These are phyloP conservation scores for Cercospora brassicicola DNA, from an alignment of 2,329 filamentous ascomycete genomes.

Conservation along the genomic window DNA sequence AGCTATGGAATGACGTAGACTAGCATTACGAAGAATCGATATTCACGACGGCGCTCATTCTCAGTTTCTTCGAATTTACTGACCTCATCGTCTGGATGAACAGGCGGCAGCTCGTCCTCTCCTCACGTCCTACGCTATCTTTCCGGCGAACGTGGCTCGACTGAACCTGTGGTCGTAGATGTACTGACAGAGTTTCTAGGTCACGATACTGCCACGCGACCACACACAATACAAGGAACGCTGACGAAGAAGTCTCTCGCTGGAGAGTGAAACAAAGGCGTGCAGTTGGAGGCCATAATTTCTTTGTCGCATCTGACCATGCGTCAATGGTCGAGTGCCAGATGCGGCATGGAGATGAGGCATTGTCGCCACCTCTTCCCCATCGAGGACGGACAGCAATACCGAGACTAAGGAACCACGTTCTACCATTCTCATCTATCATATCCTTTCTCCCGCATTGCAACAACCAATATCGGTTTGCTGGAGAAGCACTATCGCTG, in stretches of 20 bases:
- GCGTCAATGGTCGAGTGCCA: neutral
- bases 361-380: neutral
- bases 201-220: neutral
- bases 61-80: neutral
- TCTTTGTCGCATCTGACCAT: neutral
- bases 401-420: too few relatives aligned
- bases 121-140: neutral
- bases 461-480: neutral
- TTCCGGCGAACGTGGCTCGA: neutral
- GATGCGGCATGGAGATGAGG: neutral
- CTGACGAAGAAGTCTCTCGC: neutral
- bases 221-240: neutral
- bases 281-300: neutral
- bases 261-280: neutral
- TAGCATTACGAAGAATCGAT: slow-evolving; percentile 5
- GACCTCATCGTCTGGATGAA: neutral
- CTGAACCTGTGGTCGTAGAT: neutral
- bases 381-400: neutral
- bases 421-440: neutral
- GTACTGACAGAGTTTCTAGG: neutral
- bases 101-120: neutral
- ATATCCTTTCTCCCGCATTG: neutral
- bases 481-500: neutral
- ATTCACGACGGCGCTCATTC: neutral
- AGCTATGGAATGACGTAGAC: neutral